Conservation (phyloP, 768 basidiomycete genomes). For the Dacryopinax primogenitus region DNA sequence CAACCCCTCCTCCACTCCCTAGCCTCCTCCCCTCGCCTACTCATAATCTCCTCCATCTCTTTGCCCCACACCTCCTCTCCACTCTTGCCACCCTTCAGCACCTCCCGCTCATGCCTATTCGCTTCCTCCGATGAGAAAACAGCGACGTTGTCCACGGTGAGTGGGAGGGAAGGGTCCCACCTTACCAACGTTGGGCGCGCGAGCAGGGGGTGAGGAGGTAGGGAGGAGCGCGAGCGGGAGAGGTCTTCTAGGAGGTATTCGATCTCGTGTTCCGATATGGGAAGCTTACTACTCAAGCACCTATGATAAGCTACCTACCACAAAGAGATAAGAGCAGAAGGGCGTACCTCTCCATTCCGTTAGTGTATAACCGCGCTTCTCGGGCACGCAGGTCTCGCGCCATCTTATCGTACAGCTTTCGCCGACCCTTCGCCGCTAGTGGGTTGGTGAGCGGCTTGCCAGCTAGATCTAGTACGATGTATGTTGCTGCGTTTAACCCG, state of each 20-base stretch:
- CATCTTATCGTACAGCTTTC: conserved; percentile 69
- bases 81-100: conserved; percentile 24
- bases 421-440: conserved; percentile 70
- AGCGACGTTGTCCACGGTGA: conserved; percentile 71
- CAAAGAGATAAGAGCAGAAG: conserved; percentile 7
- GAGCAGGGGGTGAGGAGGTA: conserved; percentile 68
- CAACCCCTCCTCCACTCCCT: conserved; percentile 26
- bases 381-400: conserved; percentile 61
- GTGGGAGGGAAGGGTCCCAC: conserved; percentile 57
- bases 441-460: conserved; percentile 73
- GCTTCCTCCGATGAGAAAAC: conserved; percentile 69
- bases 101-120: conserved; percentile 41
- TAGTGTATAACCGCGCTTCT: conserved; percentile 55
- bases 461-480: conserved; percentile 74
- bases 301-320: background rate
- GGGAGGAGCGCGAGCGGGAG: conserved; percentile 51
- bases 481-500: conserved; percentile 79
- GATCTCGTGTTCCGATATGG: conserved; percentile 73
- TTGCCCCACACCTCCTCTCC: conserved; percentile 60
- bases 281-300: conserved; percentile 42
- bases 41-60: conserved; percentile 46
- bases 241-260: conserved; percentile 79
- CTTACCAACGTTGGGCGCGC: conserved; percentile 59
- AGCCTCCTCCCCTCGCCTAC: conserved; percentile 47
- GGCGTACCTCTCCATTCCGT: conserved; percentile 39